Conservation (phyloP, 441 rosid species). For the Gossypium gossypioides region DNA sequence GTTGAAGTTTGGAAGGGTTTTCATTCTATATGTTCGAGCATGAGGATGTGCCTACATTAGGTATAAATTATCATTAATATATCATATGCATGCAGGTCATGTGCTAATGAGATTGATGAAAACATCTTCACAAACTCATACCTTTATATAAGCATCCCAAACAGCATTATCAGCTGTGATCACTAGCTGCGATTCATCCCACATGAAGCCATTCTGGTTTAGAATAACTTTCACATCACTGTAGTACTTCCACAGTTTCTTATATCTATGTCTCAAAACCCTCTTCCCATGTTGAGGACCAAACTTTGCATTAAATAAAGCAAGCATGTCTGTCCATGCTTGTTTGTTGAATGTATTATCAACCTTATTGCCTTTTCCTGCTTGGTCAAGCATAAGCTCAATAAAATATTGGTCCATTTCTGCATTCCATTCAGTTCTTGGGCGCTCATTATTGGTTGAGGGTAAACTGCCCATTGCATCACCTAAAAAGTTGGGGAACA, state of each 20-base stretch:
- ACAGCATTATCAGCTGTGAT: constrained; percentile 44
- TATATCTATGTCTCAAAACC: constrained; percentile 69
- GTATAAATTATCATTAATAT: constrained; percentile 12
- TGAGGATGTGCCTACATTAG: constrained; percentile 49
- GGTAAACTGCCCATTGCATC: constrained; percentile 29
- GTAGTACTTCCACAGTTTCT: constrained; percentile 55
- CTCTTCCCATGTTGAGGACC: constrained; percentile 62
- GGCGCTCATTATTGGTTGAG: constrained; percentile 33
- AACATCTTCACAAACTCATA: constrained; percentile 12
- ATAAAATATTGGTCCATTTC: constrained; percentile 69
- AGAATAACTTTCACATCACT: constrained; percentile 44
- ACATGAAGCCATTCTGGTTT: constrained; percentile 52
- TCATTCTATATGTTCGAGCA: constrained; percentile 55
- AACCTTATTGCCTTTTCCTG: constrained; percentile 55
- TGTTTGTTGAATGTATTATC: constrained; percentile 52
- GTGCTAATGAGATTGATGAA: not conserved
- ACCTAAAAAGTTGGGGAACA: constrained; percentile 31
- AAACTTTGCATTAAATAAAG: constrained; percentile 55
- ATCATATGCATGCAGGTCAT: not conserved
- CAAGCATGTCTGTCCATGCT: constrained; percentile 75
- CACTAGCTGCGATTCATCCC: constrained; percentile 58
- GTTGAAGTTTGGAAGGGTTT: constrained; percentile 57
- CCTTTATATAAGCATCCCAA: constrained; percentile 80
- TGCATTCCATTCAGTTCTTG: constrained; percentile 64
- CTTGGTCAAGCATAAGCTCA: constrained; percentile 70